phyloP scores from a whole-genome alignment of 2,329 filamentous ascomycete genomes.

The Ilyonectria sp. region DNA sequence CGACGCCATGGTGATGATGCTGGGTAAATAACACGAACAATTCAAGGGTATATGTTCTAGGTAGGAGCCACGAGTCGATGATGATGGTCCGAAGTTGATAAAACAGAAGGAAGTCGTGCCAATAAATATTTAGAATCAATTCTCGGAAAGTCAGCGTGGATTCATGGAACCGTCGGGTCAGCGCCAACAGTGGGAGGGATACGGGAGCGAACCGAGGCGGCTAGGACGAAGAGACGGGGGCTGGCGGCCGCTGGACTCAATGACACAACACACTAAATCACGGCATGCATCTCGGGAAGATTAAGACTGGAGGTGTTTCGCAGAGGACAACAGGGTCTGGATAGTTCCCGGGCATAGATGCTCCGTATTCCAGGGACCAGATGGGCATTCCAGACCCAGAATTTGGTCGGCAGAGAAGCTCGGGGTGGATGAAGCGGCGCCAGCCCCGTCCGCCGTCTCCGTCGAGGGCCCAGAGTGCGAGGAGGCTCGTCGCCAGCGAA shows the following conservation, averaged over 20 bases:
- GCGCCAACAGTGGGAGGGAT: constrained; percentile 7
- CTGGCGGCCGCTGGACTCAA: constrained; percentile 9
- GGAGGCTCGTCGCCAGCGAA: constrained; percentile 30
- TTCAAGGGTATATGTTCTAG: constrained; percentile 19
- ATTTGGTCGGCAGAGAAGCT: constrained; percentile 15
- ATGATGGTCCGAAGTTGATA: neutral
- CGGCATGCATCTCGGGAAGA: constrained; percentile 34
- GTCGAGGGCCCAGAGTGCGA: constrained; percentile 18
- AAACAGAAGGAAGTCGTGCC: neutral
- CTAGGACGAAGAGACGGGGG: constrained; percentile 5
- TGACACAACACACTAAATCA: constrained; percentile 18
- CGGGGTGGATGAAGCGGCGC: constrained; percentile 13
- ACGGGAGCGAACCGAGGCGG: constrained; percentile 23
- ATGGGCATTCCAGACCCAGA: constrained; percentile 1
- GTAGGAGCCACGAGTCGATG: neutral
- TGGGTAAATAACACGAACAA: constrained; percentile 16
- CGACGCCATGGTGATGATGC: constrained; percentile 33
- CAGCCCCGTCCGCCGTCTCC: constrained; percentile 10
- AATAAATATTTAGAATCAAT: constrained; percentile 17
- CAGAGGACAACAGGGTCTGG: constrained; percentile 6
- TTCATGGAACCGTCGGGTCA: constrained; percentile 18
- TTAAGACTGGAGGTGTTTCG: constrained; percentile 20
- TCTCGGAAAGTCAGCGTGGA: constrained; percentile 8
- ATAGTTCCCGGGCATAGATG: constrained; percentile 8
- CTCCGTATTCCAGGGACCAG: neutral